Base-by-base conservation (phyloP, 495 filamentous ascomycete species). In the Cairneyella variabilis region DNA sequence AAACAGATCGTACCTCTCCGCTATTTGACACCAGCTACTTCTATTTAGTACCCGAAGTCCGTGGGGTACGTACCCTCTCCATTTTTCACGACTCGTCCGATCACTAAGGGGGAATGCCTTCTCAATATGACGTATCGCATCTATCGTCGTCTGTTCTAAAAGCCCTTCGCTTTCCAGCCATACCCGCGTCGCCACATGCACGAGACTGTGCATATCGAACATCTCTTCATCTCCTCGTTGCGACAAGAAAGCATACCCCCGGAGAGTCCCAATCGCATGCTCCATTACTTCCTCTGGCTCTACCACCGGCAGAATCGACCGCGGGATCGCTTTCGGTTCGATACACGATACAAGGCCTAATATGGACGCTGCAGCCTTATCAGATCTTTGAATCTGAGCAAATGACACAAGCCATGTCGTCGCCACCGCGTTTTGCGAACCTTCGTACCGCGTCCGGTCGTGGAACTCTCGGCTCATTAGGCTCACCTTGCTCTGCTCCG, bases 331-430 rank as follows among this genome's bases (percentile, higher is more conserved):
- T 70, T 3, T 73, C 58, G 60, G 49, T 10, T 42, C 49, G 37
- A 52, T 52, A 30, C 22, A 28, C 6, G 37, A 27, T 14, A 81
- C 72, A 48, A 76, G 69, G 0, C 53, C 63, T 1, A 82, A 56
- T 41, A 68, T 66, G 0, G 72, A 53, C 0, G 67, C 60, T 0
- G 77, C 75, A 0, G 65, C 8, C 0, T 30, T 37, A 32, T 72
- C 47, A 2, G 48, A 38, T 7, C 62, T 30, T 25, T 53, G 65
- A 10, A 82, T 76, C 53, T 81, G 71, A 0, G 66, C 51, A 44
- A 83, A 78, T 0, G 77, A 79, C 0, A 79, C 71, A 1, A 76
- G 63, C 79, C 76, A 83, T 0, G 79, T 84, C 1, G 67, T 70
- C 0, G 75, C 76, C 0, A 83, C 68, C 3, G 80, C 68, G 47